These are phyloP conservation scores for Cryptosporidium muris DNA, from an alignment of 169 alveolate species.

Conservation along the genomic window DNA sequence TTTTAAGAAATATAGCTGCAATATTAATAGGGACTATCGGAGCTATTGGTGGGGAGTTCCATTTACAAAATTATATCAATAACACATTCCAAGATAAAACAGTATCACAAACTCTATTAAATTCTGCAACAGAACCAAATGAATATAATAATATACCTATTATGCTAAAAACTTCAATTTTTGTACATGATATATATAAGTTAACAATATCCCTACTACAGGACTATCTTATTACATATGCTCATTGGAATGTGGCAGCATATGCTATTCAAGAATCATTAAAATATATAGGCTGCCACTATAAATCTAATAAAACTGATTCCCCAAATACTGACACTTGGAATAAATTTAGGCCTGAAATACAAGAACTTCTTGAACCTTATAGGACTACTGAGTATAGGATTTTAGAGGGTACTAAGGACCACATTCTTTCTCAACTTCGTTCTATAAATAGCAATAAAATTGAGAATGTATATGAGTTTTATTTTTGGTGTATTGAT, in stretches of 20 bases:
- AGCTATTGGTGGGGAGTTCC: not conserved
- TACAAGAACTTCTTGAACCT: constrained; percentile 41
- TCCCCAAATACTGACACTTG: not conserved
- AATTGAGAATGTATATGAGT: constrained; percentile 63
- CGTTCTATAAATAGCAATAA: constrained; percentile 7
- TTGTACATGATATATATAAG: constrained; percentile 16
- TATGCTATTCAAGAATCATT: constrained; percentile 65
- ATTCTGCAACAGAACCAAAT: not conserved
- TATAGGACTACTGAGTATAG: constrained; percentile 58
- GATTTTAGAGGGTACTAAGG: constrained; percentile 52
- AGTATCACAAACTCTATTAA: not conserved
- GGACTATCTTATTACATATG: constrained; percentile 39
- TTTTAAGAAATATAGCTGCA: constrained; percentile 27
- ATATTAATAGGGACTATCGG: constrained; percentile 56
- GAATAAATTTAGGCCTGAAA: constrained; percentile 25
- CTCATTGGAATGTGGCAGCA: constrained; percentile 72
- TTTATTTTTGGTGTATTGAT: constrained; percentile 68
- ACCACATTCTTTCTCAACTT: constrained; percentile 50
- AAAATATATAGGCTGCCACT: constrained; percentile 59
- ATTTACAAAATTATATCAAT: not conserved
- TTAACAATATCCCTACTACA: constrained; percentile 23
- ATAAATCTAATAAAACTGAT: not conserved
- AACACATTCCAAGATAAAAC: not conserved
- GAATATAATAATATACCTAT: not conserved
- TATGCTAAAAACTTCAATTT: constrained; percentile 11